Evolutionary conservation across 768 basidiomycete genomes (phyloP).

Genomic region (Boletus sp.): DNA sequence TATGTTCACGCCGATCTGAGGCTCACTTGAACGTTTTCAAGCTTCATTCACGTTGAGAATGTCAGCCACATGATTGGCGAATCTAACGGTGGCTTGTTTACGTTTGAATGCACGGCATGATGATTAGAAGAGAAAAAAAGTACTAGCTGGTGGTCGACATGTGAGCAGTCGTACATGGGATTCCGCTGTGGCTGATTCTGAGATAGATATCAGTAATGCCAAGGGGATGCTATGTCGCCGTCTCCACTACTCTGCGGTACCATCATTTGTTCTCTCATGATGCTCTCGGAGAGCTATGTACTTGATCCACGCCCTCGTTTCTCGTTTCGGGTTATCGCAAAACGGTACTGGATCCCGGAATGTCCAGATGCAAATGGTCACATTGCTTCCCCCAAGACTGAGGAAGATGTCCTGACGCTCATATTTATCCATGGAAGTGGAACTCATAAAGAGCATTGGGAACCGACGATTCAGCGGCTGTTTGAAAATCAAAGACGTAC

Average conservation of each 20-base stretch:
- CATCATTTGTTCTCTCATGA: neutral
- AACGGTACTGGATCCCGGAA: slow-evolving; percentile 6
- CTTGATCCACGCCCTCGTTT: slow-evolving; percentile 12
- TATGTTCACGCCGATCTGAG: too few relatives aligned
- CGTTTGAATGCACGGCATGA: too few relatives aligned
- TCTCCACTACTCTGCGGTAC: neutral
- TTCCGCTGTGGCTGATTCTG: too few relatives aligned
- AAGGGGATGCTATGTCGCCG: too few relatives aligned
- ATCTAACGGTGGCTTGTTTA: too few relatives aligned
- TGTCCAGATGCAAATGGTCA: neutral
- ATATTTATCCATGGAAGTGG: slow-evolving; percentile 6
- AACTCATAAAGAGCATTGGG: slow-evolving; percentile 12
- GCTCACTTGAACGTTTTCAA: too few relatives aligned
- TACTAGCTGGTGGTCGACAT: too few relatives aligned
- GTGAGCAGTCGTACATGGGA: too few relatives aligned
- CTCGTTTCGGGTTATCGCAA: slow-evolving; percentile 8
- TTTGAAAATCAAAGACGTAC: neutral
- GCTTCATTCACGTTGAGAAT: too few relatives aligned
- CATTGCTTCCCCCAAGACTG: neutral
- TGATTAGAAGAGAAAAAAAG: too few relatives aligned
- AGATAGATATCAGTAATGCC: too few relatives aligned
- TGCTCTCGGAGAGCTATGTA: slow-evolving; percentile 3
- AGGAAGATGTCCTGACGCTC: neutral
- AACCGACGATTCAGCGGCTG: neutral
- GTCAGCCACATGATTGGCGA: too few relatives aligned